A percentile compares a stretch with the other conserved stretches of the same genome.
These are phyloP conservation scores for Saturnispora mendoncae DNA, from an alignment of 805 yeast species.

Conservation along the genomic window DNA sequence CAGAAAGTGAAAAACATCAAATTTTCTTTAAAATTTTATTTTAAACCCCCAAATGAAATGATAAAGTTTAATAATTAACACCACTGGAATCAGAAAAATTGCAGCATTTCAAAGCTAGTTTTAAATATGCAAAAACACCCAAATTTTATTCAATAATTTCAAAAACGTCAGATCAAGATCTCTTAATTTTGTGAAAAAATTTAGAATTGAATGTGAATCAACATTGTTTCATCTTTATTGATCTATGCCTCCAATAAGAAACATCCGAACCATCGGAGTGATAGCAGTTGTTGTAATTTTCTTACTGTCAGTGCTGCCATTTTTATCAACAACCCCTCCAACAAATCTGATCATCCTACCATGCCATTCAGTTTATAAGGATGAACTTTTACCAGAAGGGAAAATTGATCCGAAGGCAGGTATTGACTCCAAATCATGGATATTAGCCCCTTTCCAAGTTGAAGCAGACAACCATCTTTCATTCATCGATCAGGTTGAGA, in stretches of 20 bases:
- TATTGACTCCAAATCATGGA: constrained; percentile 47
- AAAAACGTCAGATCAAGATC: too few species aligned
- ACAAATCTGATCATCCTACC: constrained; percentile 39
- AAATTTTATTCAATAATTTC: too few species aligned
- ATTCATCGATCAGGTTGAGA: constrained; percentile 52
- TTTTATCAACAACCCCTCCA: neutral
- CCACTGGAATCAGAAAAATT: too few species aligned
- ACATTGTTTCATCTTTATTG: neutral
- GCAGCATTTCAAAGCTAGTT: too few species aligned
- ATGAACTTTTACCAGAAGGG: neutral
- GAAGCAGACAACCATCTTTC: constrained; percentile 63
- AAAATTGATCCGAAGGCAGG: constrained; percentile 30
- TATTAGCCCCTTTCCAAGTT: constrained; percentile 53
- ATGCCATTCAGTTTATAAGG: constrained; percentile 28
- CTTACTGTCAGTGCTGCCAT: neutral
- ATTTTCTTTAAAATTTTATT: too few species aligned
- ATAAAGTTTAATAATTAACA: too few species aligned
- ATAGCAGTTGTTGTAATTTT: neutral
- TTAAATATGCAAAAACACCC: too few species aligned
- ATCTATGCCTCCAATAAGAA: neutral
- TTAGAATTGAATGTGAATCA: too few species aligned
- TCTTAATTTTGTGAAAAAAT: too few species aligned
- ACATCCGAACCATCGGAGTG: neutral
- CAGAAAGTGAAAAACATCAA: too few species aligned
- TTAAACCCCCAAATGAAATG: too few species aligned